Percentiles rank a stretch among this genome's conserved stretches.
phyloP scores from a whole-genome alignment of 148 eudicot genomes.

The Limonium bicolor region DNA sequence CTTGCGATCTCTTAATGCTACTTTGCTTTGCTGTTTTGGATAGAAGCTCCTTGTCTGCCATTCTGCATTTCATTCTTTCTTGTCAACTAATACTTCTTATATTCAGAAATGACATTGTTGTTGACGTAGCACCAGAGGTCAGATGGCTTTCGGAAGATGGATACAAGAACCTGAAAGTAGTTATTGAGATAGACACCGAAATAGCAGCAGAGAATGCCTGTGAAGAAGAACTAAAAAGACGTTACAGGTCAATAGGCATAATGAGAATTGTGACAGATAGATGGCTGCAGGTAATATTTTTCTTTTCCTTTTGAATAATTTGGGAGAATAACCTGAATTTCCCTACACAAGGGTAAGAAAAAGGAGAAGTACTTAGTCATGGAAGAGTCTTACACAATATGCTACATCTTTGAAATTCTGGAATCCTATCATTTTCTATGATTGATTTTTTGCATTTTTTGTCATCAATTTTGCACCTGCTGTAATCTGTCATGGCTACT shows the following conservation, averaged over 20 bases:
- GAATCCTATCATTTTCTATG: no score
- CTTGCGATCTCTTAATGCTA: no score
- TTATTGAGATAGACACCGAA: constrained; percentile 83
- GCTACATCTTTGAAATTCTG: no score
- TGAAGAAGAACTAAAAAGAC: constrained; percentile 68
- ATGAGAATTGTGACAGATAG: constrained; percentile 72
- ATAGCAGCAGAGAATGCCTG: constrained; percentile 67
- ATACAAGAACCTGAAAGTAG: constrained; percentile 72
- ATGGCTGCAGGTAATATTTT: constrained; percentile 67
- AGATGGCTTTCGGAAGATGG: constrained; percentile 80
- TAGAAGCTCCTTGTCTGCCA: constrained; percentile 1
- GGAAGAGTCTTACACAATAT: no score
- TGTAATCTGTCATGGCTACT: no score
- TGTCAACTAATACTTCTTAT: constrained; percentile 3
- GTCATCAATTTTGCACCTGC: no score
- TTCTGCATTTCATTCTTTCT: neutral
- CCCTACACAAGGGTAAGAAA: no score
- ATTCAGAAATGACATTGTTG: constrained; percentile 71
- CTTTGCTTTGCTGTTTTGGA: no score
- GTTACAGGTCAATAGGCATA: constrained; percentile 61
- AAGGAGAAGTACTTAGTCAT: no score
- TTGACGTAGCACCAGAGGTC: constrained; percentile 78
- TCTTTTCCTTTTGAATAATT: no score
- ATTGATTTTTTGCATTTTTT: no score
- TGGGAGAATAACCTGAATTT: no score